A percentile compares a stretch with the other conserved stretches of the same genome.
phyloP scores from a whole-genome alignment of 139 green algal species.

The Pleodorina starrii region DNA sequence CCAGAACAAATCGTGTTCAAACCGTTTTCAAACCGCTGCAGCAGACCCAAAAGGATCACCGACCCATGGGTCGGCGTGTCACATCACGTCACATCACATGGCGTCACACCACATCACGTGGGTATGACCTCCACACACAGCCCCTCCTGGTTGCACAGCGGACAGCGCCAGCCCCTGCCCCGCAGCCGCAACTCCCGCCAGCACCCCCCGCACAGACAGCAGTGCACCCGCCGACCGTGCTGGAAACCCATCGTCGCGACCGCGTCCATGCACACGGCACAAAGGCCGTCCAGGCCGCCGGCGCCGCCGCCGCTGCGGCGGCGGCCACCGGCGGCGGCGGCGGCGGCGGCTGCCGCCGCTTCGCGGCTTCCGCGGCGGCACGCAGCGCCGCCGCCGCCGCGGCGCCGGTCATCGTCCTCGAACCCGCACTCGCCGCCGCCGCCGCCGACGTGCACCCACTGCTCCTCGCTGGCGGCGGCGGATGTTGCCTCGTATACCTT shows the following conservation, averaged over 20 bases:
- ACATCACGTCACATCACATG: too few species aligned
- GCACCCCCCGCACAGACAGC: conserved; percentile 9
- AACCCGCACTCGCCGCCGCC: not conserved
- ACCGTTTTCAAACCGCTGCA: too few species aligned
- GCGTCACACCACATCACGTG: too few species aligned
- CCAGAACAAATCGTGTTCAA: too few species aligned
- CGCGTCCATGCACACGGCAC: not conserved
- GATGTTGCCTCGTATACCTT: not conserved
- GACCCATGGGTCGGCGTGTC: too few species aligned
- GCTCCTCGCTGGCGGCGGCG: not conserved
- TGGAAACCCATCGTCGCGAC: not conserved
- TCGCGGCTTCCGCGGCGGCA: not conserved
- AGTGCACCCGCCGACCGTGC: not conserved
- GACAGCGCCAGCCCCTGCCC: not conserved
- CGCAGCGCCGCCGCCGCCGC: not conserved
- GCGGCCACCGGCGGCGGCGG: not conserved
- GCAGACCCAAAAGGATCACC: too few species aligned
- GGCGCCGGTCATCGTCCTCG: not conserved
- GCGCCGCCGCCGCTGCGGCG: not conserved
- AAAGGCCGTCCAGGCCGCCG: not conserved
- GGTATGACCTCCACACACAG: not conserved
- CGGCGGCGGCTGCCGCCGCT: not conserved
- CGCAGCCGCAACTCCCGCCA: not conserved
- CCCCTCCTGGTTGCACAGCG: not conserved
- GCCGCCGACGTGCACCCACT: not conserved